Evolutionary conservation across 768 basidiomycete genomes (phyloP).

Genomic region (Naematelia encephala): DNA sequence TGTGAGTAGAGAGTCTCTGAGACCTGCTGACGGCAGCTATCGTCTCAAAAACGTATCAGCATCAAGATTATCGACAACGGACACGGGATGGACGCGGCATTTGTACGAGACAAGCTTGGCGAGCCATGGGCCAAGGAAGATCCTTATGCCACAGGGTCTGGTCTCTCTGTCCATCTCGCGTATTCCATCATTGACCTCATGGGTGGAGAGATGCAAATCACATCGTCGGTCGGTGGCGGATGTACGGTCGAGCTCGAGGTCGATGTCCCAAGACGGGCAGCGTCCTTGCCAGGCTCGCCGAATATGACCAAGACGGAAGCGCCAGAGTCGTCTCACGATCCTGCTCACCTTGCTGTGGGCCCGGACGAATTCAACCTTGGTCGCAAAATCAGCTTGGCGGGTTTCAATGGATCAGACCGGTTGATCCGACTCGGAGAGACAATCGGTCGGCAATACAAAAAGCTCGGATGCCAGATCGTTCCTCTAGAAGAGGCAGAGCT

Average conservation of each 20-base stretch:
- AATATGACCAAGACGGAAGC: neutral
- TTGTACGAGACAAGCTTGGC: conserved; percentile 29
- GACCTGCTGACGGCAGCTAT: conserved; percentile 17
- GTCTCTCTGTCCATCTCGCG: conserved; percentile 43
- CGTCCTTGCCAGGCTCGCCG: conserved; percentile 7
- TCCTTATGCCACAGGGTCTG: conserved; percentile 35
- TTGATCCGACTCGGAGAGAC: conserved; percentile 18
- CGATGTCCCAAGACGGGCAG: conserved; percentile 20
- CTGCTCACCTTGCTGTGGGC: neutral
- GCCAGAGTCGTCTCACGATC: conserved; percentile 1
- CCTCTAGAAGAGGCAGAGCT: conserved; percentile 32
- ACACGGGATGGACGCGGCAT: conserved; percentile 27
- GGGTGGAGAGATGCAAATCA: conserved; percentile 46
- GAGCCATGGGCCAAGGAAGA: conserved; percentile 46
- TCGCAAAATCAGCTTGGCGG: conserved; percentile 33
- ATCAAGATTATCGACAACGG: conserved; percentile 45
- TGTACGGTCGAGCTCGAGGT: conserved; percentile 43
- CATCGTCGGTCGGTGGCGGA: conserved; percentile 35
- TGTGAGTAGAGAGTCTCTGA: conserved; percentile 10
- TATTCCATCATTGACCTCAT: conserved; percentile 43
- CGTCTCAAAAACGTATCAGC: conserved; percentile 27
- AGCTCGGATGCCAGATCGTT: conserved; percentile 36
- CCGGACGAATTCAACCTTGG: conserved; percentile 1
- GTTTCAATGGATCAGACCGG: conserved; percentile 20
- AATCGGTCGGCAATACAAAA: conserved; percentile 25